These are phyloP conservation scores for Annulohypoxylon stygium DNA, from an alignment of 495 filamentous ascomycete species.

Conservation along the genomic window DNA sequence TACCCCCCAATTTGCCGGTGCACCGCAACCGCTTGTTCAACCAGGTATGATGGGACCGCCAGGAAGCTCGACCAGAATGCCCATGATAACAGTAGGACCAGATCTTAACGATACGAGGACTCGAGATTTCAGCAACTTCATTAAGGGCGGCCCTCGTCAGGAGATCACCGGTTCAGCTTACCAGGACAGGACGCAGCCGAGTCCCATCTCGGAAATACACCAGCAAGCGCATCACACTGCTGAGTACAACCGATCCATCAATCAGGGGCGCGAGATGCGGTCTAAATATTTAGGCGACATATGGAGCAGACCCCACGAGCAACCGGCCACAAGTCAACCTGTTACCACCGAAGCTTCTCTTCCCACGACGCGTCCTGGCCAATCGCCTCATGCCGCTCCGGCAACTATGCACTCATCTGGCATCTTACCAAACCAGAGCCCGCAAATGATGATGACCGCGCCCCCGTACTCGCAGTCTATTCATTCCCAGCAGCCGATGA, in stretches of 20 bases:
- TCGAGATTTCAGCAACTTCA: slow-evolving; percentile 84
- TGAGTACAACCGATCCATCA: slow-evolving; percentile 88
- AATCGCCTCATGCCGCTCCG: slow-evolving; percentile 63
- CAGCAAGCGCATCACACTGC: slow-evolving; percentile 89
- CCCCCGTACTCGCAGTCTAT: slow-evolving; percentile 65
- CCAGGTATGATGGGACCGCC: slow-evolving; percentile 75
- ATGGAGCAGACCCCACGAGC: slow-evolving; percentile 83
- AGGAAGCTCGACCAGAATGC: slow-evolving; percentile 76
- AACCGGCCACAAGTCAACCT: slow-evolving; percentile 68
- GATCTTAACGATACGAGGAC: slow-evolving; percentile 81
- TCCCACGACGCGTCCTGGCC: slow-evolving; percentile 62
- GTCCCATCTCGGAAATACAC: slow-evolving; percentile 83
- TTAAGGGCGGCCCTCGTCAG: slow-evolving; percentile 80
- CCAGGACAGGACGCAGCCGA: slow-evolving; percentile 85
- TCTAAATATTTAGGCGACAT: slow-evolving; percentile 79
- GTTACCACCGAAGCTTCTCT: slow-evolving; percentile 58
- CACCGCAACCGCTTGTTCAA: slow-evolving; percentile 76
- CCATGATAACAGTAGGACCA: slow-evolving; percentile 86
- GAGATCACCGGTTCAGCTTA: slow-evolving; percentile 91
- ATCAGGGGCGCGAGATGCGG: slow-evolving; percentile 79
- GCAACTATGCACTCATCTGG: slow-evolving; percentile 57
- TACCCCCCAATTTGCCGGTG: slow-evolving; percentile 70
- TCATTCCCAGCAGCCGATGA: slow-evolving; percentile 64
- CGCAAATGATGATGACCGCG: slow-evolving; percentile 70
- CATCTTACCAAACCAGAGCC: slow-evolving; percentile 63